Evolutionary conservation across 805 yeast genomes (phyloP).

Genomic region (Saccharomyces mikatae): DNA sequence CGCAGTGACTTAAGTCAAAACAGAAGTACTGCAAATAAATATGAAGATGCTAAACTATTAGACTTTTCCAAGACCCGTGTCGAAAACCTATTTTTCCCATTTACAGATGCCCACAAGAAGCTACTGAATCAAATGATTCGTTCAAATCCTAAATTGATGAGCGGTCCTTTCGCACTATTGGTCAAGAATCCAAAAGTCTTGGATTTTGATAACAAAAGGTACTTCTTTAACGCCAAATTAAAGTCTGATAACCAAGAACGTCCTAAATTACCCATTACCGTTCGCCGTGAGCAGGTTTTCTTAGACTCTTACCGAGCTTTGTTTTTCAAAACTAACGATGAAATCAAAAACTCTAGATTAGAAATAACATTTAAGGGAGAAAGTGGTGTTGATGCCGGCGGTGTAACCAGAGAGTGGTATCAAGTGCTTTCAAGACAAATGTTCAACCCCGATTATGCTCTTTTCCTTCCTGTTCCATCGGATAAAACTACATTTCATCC

Average conservation of each 20-base stretch:
- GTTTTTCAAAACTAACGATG: slow-evolving; percentile 69
- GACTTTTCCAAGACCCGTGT: slow-evolving; percentile 71
- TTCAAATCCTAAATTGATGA: slow-evolving; percentile 83
- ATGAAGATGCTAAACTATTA: slow-evolving; percentile 47
- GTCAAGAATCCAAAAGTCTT: slow-evolving; percentile 81
- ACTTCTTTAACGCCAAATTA: slow-evolving; percentile 69
- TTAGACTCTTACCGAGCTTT: slow-evolving; percentile 80
- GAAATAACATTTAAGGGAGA: slow-evolving; percentile 86
- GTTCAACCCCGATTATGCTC: slow-evolving; percentile 91
- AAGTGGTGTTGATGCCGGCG: slow-evolving; percentile 97
- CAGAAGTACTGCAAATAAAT: slow-evolving; percentile 43
- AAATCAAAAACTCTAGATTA: slow-evolving; percentile 61
- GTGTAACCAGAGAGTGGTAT: slow-evolving; percentile 95
- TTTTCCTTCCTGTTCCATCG: slow-evolving; percentile 83
- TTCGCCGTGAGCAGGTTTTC: slow-evolving; percentile 85
- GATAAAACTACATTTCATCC: slow-evolving; percentile 95
- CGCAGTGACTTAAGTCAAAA: slow-evolving; percentile 51
- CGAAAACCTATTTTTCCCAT: slow-evolving; percentile 71
- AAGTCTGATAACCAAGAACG: slow-evolving; percentile 41
- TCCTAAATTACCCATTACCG: slow-evolving; percentile 51
- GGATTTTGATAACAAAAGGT: slow-evolving; percentile 90
- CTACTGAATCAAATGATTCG: slow-evolving; percentile 87
- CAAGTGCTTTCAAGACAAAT: slow-evolving; percentile 89
- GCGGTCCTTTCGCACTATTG: slow-evolving; percentile 88
- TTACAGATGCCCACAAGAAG: slow-evolving; percentile 82